phyloP scores from a whole-genome alignment of 106 monocot genomes.

The Dendrobium catenatum region DNA sequence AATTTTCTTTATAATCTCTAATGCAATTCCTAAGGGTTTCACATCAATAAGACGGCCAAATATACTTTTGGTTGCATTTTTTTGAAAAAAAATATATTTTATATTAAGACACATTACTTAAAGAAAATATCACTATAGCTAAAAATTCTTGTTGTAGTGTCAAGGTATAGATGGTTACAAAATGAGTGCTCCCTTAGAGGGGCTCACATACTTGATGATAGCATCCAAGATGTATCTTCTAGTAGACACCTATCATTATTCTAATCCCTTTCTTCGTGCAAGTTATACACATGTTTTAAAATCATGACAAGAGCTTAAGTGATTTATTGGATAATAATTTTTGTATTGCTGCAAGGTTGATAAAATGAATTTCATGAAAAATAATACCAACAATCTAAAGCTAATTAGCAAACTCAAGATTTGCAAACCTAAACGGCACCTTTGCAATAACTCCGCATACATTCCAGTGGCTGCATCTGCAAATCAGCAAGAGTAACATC shows the following conservation, averaged over 20 bases:
- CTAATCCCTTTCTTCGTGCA: not conserved
- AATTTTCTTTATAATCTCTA: too few species aligned
- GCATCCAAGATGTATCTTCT: not conserved
- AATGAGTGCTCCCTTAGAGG: not conserved
- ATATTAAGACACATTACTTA: not conserved
- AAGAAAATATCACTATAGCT: not conserved
- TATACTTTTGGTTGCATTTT: not conserved
- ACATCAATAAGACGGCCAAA: too few species aligned
- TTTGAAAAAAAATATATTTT: not conserved
- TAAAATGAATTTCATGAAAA: not conserved
- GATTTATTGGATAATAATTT: too few species aligned
- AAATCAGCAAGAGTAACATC: constrained; percentile 10
- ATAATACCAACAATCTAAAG: not conserved
- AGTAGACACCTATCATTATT: not conserved
- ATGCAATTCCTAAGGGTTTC: too few species aligned
- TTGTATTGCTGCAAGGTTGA: not conserved
- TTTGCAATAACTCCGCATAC: constrained; percentile 65
- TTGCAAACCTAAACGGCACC: constrained; percentile 30
- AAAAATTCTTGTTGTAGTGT: not conserved
- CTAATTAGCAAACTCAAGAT: not conserved
- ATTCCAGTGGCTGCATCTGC: constrained; percentile 92
- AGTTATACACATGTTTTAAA: not conserved
- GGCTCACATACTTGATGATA: not conserved
- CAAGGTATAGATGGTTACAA: not conserved
- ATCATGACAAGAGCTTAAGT: too few species aligned